A percentile compares a stretch with the other conserved stretches of the same genome.
These are phyloP conservation scores for Lachancea lanzarotensis DNA, from an alignment of 805 yeast species.

Conservation along the genomic window DNA sequence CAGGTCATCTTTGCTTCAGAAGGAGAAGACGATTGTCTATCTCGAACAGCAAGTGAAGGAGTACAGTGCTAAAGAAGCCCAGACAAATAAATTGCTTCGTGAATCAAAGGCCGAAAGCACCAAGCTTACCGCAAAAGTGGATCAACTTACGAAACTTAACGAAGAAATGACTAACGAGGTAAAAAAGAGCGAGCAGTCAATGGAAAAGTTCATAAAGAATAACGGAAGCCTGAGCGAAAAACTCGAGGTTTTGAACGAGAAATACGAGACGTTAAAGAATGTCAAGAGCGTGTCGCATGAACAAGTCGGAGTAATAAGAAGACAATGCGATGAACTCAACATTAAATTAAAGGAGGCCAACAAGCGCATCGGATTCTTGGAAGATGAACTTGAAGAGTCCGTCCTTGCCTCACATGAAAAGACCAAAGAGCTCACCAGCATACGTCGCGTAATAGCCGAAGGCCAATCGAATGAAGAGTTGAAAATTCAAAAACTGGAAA, in stretches of 20 bases:
- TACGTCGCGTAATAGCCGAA: constrained; percentile 63
- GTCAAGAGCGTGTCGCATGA: constrained; percentile 36
- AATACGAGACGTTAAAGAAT: constrained; percentile 34
- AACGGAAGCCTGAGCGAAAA: constrained; percentile 39
- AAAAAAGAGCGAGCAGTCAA: constrained; percentile 33
- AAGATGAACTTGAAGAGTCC: constrained; percentile 77
- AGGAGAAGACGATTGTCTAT: constrained; percentile 35
- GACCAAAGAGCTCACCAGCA: constrained; percentile 66
- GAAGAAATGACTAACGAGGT: constrained; percentile 33
- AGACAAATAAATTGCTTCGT: constrained; percentile 24
- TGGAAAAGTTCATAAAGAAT: constrained; percentile 35
- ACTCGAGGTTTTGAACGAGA: constrained; percentile 33
- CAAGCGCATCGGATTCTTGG: constrained; percentile 55
- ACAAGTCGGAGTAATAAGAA: constrained; percentile 45
- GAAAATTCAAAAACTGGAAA: constrained; percentile 49
- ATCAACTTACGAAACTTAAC: constrained; percentile 35
- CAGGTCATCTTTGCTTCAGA: constrained; percentile 24
- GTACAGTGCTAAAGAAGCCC: constrained; percentile 24
- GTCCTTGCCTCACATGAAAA: constrained; percentile 71
- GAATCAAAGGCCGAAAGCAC: constrained; percentile 30
- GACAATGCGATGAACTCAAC: constrained; percentile 65
- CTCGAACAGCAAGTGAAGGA: constrained; percentile 39
- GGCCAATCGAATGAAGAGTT: constrained; percentile 51
- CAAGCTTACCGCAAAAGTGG: constrained; percentile 28
- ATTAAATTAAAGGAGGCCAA: constrained; percentile 63